Percentiles rank a stretch among this genome's conserved stretches.
Conservation (phyloP, 2,329 filamentous ascomycete genomes). For the Sporothrix protearum region DNA sequence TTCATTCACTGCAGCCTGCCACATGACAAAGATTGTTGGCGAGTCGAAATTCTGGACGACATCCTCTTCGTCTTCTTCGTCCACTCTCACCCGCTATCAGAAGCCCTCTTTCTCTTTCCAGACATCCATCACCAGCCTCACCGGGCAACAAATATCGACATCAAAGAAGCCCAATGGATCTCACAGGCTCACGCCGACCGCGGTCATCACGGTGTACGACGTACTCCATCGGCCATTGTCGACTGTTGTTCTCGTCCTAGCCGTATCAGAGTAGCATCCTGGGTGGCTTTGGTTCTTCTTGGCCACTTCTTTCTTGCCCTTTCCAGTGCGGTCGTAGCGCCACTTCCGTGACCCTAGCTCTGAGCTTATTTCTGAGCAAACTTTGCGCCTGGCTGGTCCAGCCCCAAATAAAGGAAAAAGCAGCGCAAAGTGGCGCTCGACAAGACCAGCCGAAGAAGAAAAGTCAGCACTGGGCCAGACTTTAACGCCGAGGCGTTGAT, state of each 20-base stretch:
- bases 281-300: neutral
- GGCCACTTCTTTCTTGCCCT: neutral
- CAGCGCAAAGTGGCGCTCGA: neutral
- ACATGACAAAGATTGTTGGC: too few relatives aligned
- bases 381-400: neutral
- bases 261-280: neutral
- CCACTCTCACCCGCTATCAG: neutral
- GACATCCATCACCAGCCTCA: neutral
- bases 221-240: neutral
- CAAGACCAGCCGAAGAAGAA: neutral
- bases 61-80: neutral
- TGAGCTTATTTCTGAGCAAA: slow-evolving; percentile 11
- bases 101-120: neutral
- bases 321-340: neutral
- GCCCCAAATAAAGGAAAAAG: neutral
- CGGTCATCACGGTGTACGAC: neutral
- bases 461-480: neutral
- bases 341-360: neutral
- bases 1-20: neutral
- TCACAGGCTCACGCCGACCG: neutral
- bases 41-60: neutral
- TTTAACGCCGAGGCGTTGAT: neutral
- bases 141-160: neutral
- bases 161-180: neutral
- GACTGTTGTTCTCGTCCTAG: neutral